A percentile compares a stretch with the other conserved stretches of the same genome.
Conservation (phyloP, 2,329 filamentous ascomycete genomes). For the Cordyceps farinosa region DNA sequence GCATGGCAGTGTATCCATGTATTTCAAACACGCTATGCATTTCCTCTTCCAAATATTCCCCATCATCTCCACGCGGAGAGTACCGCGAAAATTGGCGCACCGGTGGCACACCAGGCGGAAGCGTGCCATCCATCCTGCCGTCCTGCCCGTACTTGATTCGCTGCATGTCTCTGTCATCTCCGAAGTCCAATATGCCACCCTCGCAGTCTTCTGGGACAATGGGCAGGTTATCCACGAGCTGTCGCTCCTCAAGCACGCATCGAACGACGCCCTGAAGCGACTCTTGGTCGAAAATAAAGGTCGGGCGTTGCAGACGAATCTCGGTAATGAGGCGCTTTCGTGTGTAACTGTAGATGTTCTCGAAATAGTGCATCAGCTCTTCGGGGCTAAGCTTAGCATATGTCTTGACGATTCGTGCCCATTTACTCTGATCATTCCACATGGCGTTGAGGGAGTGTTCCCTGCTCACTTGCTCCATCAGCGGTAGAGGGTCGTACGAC, state of each 20-base stretch:
- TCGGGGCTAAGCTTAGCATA: constrained; percentile 49
- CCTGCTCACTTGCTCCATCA: constrained; percentile 26
- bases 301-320: constrained; percentile 38
- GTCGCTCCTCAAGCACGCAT: constrained; percentile 37
- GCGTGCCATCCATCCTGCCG: constrained; percentile 35
- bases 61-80: constrained; percentile 40
- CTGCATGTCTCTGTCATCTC: constrained; percentile 35
- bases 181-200: constrained; percentile 42
- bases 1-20: constrained; percentile 1
- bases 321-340: constrained; percentile 43
- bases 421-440: constrained; percentile 36
- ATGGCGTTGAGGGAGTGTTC: constrained; percentile 31
- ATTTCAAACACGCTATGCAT: constrained; percentile 17
- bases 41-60: constrained; percentile 31
- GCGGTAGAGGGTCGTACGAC: constrained; percentile 22
- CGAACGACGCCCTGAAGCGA: constrained; percentile 40
- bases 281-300: constrained; percentile 44
- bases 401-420: constrained; percentile 40
- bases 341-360: constrained; percentile 44
- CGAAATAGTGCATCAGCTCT: constrained; percentile 48
- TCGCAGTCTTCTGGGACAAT: constrained; percentile 32
- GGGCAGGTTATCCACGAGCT: constrained; percentile 31
- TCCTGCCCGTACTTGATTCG: constrained; percentile 31
- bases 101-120: constrained; percentile 30
- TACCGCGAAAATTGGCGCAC: constrained; percentile 33